These are phyloP conservation scores for Leccinum aurantiacum DNA, from an alignment of 768 basidiomycete species.

Conservation along the genomic window DNA sequence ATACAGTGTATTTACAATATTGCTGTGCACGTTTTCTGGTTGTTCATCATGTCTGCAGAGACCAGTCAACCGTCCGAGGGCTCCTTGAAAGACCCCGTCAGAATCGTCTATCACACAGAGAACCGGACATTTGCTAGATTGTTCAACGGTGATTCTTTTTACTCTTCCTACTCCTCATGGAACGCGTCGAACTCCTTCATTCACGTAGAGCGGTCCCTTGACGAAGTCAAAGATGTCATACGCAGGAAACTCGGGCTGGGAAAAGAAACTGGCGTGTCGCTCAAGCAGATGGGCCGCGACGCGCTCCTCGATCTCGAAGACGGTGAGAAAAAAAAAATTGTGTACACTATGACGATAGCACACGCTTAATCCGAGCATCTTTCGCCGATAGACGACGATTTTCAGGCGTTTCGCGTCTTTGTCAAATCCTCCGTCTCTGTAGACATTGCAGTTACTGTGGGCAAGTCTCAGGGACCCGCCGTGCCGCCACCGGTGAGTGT, in stretches of 20 bases:
- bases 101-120: slow-evolving; percentile 40
- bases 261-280: slow-evolving; percentile 34
- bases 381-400: slow-evolving; percentile 64
- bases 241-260: slow-evolving; percentile 60
- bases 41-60: slow-evolving; percentile 13
- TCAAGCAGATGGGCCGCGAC: slow-evolving; percentile 55
- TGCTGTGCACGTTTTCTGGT: not conserved
- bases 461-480: not conserved
- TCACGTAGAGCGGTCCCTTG: slow-evolving; percentile 56
- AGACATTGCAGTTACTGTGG: slow-evolving; percentile 37
- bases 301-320: slow-evolving; percentile 70
- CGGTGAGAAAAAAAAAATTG: slow-evolving; percentile 41
- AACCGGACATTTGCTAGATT: slow-evolving; percentile 41
- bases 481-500: slow-evolving; percentile 12
- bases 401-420: slow-evolving; percentile 63
- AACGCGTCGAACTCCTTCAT: slow-evolving; percentile 6
- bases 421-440: slow-evolving; percentile 39
- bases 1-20: not conserved
- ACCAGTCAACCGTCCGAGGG: not conserved
- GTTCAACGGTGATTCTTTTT: slow-evolving; percentile 37
- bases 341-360: not conserved
- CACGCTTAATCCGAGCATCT: not conserved
- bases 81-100: slow-evolving; percentile 7
- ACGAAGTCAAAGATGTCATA: slow-evolving; percentile 56
- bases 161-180: not conserved